Evolutionary conservation across 140 eudicot species (phyloP), one percentile per base, ranked within the genome.

Genomic region (Flaveria floridana): DNA sequence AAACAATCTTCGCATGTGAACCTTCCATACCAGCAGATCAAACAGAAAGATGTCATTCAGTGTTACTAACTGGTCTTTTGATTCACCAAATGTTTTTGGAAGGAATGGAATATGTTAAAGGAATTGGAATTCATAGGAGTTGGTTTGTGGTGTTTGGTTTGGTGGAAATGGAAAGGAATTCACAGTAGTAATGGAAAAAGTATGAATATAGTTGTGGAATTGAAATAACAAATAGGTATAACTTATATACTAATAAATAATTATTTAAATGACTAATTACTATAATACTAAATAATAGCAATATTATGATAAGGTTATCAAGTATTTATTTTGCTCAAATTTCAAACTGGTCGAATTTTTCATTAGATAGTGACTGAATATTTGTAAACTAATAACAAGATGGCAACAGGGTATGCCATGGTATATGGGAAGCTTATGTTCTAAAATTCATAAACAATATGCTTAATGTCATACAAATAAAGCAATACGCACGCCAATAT

Each of bases 1-100:
- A 87, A 63, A 80, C 92, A 87, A 88, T 89, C 85, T 91, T 90
- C 72, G 83, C 82, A 83, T 87, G 93, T 72, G 88, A 85, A 85
- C 95, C 99, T 94, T 74, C 74, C 68, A 79, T 72, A 72, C 44
- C 76, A 55, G 26, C 67, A 82, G 18, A 76, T 55, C 57, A 48
- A 66, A 48, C 52, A 75, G 78, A 71, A 59, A 37, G 75, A n/a
- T 7, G 69, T 81, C 76, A 84, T 58, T 18, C 62, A 47, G 57
- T 30, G 72, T 20, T 62, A 68, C 30, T n/a, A 21, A 70, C 34
- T 47, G 71, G 71, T 15, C 50, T 65, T 41, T 41, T 19, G 71
- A 34, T 41, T 66, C 53, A 3, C 53, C n/a, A 6, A 37, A 61
- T 34, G 70, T n/a, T 34, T 34, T 14, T 15, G 15, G 26, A 37